Conservation (phyloP, 345 rosid genomes). For the Aquilaria malaccensis region DNA sequence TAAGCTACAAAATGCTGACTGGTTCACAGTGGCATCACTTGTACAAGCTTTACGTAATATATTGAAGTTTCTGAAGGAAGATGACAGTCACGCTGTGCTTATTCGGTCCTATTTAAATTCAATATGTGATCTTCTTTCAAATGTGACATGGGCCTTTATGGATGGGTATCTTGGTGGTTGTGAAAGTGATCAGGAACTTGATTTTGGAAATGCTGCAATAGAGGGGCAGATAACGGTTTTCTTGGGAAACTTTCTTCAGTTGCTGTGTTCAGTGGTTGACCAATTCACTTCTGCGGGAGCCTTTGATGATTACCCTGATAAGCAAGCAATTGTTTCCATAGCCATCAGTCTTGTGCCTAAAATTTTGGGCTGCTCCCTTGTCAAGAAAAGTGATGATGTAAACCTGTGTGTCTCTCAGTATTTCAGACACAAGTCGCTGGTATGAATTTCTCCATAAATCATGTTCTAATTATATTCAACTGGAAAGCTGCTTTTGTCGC, state of each 20-base stretch:
- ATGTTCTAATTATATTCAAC: background rate
- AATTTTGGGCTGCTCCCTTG: constrained; percentile 55
- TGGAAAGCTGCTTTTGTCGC: background rate
- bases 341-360: constrained; percentile 42
- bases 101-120: constrained; percentile 33
- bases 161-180: constrained; percentile 27
- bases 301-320: constrained; percentile 20
- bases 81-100: constrained; percentile 28
- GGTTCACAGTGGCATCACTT: constrained; percentile 48
- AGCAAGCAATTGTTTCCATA: constrained; percentile 29
- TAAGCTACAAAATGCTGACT: constrained; percentile 40
- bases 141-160: constrained; percentile 44
- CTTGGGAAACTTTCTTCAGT: constrained; percentile 63
- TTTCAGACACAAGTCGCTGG: constrained; percentile 81
- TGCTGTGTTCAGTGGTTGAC: constrained; percentile 65
- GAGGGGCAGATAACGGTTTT: constrained; percentile 29
- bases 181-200: constrained; percentile 9
- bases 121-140: constrained; percentile 35
- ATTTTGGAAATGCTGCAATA: constrained; percentile 11
- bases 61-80: constrained; percentile 52
- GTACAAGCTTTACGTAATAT: constrained; percentile 45
- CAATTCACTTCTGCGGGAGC: constrained; percentile 25
- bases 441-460: constrained; percentile 21
- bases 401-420: constrained; percentile 36
- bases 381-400: constrained; percentile 27